Base-by-base conservation (phyloP, 2,329 filamentous ascomycete species). In the Fusarium sp. region DNA sequence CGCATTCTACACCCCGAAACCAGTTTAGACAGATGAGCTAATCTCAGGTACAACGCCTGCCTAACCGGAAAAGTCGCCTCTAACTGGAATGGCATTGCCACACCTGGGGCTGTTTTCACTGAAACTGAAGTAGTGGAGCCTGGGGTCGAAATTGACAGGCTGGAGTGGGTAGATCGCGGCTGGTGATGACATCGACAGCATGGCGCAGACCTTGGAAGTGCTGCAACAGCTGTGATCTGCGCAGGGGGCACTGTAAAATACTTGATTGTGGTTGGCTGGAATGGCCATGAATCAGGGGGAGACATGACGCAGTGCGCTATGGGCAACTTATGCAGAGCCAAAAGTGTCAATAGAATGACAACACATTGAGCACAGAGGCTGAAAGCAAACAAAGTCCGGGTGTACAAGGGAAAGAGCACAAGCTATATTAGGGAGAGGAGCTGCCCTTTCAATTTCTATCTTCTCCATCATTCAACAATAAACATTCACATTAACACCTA, bases 151-250 rank as follows among this genome's bases (percentile, higher is more conserved):
- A 13, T 7, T 45, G 40, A 61, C 25, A 59, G 43, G 52, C 15
- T 25, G 17, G 19, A 23, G 6, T 13, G 3, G 15, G 22, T 8
- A 19, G 13, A 48, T 45, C 33, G 43, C 25, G 48, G 50, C 56
- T 55, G 44, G 52, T 58, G 50, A 69, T 69, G 67, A 70, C 67
- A 70, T 59, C n/a, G 17, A 44, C 5, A 51, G 30, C 32, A 67
- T 44, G 67, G 67, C 67, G 67, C 67, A 70, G 63, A 15, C 53
- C 49, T 49, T 33, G 40, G 33, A 65, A 65, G 7, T 7, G 23
- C 35, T n/a, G 35, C 35, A n/a, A 19, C 17, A 37, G 4, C 17
- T 14, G 2, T 20, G 65, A 67, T 67, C 65, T 22, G 39, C 65
- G 7, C 59, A 65, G 53, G 64, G 59, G 41, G 17, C 17, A 30